A percentile compares a stretch with the other conserved stretches of the same genome.
These are phyloP conservation scores for Cicer yamashitae DNA, from an alignment of 306 rosid genomes.

Conservation along the genomic window DNA sequence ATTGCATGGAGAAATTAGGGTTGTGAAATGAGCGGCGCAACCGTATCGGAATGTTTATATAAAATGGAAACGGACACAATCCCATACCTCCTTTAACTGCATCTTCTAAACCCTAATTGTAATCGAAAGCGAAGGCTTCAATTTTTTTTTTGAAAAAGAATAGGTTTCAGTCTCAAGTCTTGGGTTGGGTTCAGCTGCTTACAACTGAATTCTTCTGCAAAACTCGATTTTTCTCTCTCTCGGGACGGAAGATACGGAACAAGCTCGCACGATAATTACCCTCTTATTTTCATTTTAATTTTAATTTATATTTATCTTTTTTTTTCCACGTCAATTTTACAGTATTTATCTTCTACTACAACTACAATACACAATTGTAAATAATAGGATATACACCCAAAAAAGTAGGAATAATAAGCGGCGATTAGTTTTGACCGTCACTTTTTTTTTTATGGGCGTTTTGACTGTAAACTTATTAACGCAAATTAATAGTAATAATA, in stretches of 20 bases:
- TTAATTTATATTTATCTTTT: too few relatives aligned
- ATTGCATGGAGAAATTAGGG: conserved; percentile 44
- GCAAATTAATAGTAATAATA: too few relatives aligned
- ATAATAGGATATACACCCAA: too few relatives aligned
- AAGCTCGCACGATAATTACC: too few relatives aligned
- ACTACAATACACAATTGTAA: too few relatives aligned
- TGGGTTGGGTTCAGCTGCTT: conserved; percentile 1
- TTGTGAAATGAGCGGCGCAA: background rate
- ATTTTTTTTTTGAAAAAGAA: background rate
- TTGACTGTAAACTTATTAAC: too few relatives aligned
- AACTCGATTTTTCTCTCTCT: background rate
- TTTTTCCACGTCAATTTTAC: too few relatives aligned
- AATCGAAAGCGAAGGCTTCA: background rate
- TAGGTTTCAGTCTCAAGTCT: background rate
- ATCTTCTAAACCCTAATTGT: conserved; percentile 40
- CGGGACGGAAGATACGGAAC: background rate
- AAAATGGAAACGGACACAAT: conserved; percentile 41
- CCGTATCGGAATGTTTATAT: conserved; percentile 11
- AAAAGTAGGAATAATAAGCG: background rate
- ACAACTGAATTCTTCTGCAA: background rate
- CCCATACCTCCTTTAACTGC: conserved; percentile 55
- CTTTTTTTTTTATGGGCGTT: too few relatives aligned
- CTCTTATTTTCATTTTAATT: too few relatives aligned
- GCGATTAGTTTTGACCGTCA: background rate
- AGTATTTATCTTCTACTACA: too few relatives aligned